Evolutionary conservation across 1,139 yeast genomes (phyloP).

Genomic region (Candida neerlandica): DNA sequence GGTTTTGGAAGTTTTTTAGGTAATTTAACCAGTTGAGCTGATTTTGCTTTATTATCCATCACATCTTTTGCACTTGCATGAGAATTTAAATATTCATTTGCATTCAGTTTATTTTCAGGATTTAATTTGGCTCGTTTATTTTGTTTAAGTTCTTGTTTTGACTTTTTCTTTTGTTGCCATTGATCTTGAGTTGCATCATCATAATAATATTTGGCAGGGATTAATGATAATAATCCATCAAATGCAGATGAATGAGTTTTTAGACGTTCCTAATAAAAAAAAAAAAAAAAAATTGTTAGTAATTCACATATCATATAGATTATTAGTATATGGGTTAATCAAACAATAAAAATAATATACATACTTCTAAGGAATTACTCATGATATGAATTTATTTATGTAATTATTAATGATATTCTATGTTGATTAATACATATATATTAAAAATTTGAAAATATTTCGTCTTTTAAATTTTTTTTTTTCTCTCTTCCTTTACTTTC

Average conservation of each 20-base stretch:
- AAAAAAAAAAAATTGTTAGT: conserved; percentile 28
- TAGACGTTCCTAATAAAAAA: conserved; percentile 60
- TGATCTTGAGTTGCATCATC: conserved; percentile 80
- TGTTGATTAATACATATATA: too few species aligned
- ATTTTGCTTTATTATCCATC: conserved; percentile 54
- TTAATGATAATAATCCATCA: conserved; percentile 84
- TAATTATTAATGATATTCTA: too few species aligned
- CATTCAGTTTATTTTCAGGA: conserved; percentile 57
- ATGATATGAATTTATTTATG: too few species aligned
- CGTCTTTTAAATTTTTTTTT: conserved; percentile 3
- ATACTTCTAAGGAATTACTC: conserved; percentile 43
- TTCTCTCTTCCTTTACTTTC: too few species aligned
- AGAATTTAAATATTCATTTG: conserved; percentile 41
- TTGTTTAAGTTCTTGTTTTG: conserved; percentile 63
- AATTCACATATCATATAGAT: too few species aligned
- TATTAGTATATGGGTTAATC: too few species aligned
- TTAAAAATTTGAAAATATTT: not conserved
- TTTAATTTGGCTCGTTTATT: conserved; percentile 75
- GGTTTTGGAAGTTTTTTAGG: conserved; percentile 34
- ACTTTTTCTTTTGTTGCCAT: conserved; percentile 84
- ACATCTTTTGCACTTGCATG: conserved; percentile 69
- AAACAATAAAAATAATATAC: too few species aligned
- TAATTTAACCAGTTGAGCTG: conserved; percentile 60
- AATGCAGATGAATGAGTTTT: conserved; percentile 85
- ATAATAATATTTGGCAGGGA: conserved; percentile 92